Evolutionary conservation across 2,329 filamentous ascomycete species (phyloP), one percentile per base, ranked within the genome.

Genomic region (Ceratocystis albifundus): DNA sequence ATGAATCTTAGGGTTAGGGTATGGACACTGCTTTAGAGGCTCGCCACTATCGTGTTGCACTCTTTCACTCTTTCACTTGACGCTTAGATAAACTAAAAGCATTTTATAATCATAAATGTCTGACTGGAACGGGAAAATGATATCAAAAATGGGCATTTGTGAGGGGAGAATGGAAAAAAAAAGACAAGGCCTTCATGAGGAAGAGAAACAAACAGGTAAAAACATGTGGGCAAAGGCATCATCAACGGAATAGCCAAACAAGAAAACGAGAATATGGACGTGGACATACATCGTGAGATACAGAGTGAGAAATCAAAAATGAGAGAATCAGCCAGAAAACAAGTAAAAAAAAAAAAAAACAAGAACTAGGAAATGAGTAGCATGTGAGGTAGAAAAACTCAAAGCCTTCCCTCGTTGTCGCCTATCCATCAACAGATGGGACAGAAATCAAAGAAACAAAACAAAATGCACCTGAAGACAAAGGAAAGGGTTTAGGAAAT

Each of bases 401-500:
- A 63, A 66, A 57, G 17, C 28, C 30, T 41, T 22, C 32, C 20
- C 8, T 25, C 36, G 36, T 50, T 20, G 20, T 25, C 22, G 20
- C 28, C 28, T 44, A 48, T 15, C 48, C 50, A 64, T 55, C 17
- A 7, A 53, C 41, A 44, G 46, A 59, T 32, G 36, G 36, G 36
- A 17, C 48, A 53, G 12, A 28, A 53, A 62, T 25, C 15, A 32
- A 66, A 50, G 32, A 44, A 61, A 61, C 41, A 25, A 57, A 55
- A 64, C 15, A 62, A 41, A 45, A 25, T 46, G 48, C 28, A 53
- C n/a, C 22, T 28, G 5, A 66, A 22, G 41, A 65, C n/a, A 59
- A 41, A 32, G 7, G 7, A 63, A 46, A 20, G 17, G 45, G 12
- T 15, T 22, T 12, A 20, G 8, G 17, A 41, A 25, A 50, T 25